A percentile compares a stretch with the other conserved stretches of the same genome.
Conservation (phyloP, 129 eudicot species). For the Rutidosis leptorrhynchoides region DNA sequence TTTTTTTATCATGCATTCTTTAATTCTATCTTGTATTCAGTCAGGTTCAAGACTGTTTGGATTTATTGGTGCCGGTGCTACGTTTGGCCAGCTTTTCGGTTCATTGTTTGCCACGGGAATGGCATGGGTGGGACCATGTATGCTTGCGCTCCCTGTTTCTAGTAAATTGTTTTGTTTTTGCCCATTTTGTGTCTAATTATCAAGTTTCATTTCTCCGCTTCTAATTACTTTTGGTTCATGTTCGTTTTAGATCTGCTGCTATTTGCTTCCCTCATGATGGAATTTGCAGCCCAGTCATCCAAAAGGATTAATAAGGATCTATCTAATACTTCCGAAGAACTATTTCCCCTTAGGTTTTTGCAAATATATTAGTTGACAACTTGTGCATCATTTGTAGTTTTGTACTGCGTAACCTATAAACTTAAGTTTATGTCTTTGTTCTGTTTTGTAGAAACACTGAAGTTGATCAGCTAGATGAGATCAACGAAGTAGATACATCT, state of each 20-base stretch:
- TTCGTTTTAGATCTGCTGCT: constrained; percentile 68
- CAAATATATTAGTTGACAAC: background rate
- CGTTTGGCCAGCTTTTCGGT: constrained; percentile 92
- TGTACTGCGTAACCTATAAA: background rate
- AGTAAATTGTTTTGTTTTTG: background rate
- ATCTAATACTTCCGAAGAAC: constrained; percentile 54
- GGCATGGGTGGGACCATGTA: constrained; percentile 99
- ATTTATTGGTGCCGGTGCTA: constrained; percentile 98
- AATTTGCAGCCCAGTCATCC: constrained; percentile 90
- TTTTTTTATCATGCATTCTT: background rate
- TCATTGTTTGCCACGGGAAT: constrained; percentile 90
- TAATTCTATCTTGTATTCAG: constrained; percentile 66
- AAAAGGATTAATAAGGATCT: constrained; percentile 62
- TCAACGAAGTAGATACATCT: constrained; percentile 38
- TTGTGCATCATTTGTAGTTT: background rate
- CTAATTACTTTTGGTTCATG: constrained; percentile 15
- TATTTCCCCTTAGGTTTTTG: constrained; percentile 49
- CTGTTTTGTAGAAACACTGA: constrained; percentile 50
- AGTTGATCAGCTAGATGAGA: constrained; percentile 39
- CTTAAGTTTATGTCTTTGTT: background rate
- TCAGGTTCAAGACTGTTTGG: constrained; percentile 99
- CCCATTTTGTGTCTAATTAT: background rate
- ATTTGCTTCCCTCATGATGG: constrained; percentile 85
- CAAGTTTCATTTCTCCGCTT: constrained; percentile 1
- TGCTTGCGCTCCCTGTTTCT: constrained; percentile 25